A percentile compares a stretch with the other conserved stretches of the same genome.
Evolutionary conservation across 2,329 filamentous ascomycete genomes (phyloP).

Genomic region (Diaporthe humulicola): DNA sequence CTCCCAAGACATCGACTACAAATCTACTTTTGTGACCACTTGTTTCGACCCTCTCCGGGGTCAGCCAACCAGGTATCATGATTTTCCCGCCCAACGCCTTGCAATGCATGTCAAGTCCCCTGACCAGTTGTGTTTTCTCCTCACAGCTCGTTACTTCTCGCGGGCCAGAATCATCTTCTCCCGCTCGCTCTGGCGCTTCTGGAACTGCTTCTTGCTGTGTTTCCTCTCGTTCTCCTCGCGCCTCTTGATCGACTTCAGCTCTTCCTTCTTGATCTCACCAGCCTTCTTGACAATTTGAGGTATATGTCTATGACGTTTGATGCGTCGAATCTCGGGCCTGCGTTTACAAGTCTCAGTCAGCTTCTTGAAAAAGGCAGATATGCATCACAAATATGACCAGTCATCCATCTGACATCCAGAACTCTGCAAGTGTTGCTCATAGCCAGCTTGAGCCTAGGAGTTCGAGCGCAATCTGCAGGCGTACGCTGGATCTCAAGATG

Average conservation of each 20-base stretch:
- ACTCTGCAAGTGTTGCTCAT: background rate
- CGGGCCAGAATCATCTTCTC: slow-evolving; percentile 90
- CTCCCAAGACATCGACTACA: background rate
- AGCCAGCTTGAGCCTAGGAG: background rate
- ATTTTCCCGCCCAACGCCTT: slow-evolving; percentile 39
- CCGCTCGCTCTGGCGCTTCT: slow-evolving; percentile 68
- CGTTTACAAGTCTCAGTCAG: background rate
- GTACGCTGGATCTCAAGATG: background rate
- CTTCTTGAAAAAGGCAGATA: background rate
- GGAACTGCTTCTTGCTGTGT: slow-evolving; percentile 86
- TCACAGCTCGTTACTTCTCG: slow-evolving; percentile 59
- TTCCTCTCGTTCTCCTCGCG: slow-evolving; percentile 94
- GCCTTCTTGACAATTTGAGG: slow-evolving; percentile 97
- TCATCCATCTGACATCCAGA: background rate
- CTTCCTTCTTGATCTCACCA: slow-evolving; percentile 91
- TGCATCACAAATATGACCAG: background rate
- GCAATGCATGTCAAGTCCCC: slow-evolving; percentile 37
- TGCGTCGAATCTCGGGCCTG: slow-evolving; percentile 86
- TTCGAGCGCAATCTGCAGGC: background rate
- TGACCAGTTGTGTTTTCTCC: background rate
- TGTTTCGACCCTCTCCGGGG: background rate
- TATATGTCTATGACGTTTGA: slow-evolving; percentile 90
- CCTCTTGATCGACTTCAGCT: slow-evolving; percentile 88
- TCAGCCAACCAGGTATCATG: slow-evolving; percentile 37
- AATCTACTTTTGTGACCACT: slow-evolving; percentile 10